Evolutionary conservation across 176 grass and related monocot species (phyloP).

Genomic region (Aegilops speltoides): DNA sequence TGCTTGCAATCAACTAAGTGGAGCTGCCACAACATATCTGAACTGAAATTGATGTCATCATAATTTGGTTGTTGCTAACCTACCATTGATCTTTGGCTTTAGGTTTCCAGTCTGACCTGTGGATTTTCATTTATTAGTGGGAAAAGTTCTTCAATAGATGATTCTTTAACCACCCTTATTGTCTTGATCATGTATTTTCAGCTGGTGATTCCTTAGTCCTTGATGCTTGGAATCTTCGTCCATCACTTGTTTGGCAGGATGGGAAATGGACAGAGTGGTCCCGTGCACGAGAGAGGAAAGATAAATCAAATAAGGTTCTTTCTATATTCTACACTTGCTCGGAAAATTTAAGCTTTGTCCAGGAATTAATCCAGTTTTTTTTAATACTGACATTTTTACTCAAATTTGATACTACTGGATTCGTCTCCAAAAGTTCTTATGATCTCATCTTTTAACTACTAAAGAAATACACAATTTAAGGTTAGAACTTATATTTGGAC

Average conservation of each 20-base stretch:
- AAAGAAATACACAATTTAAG: background rate
- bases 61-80: background rate
- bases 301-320: slow-evolving; percentile 63
- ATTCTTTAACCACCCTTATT: slow-evolving; percentile 2
- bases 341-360: background rate
- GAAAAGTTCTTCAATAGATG: background rate
- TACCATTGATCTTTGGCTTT: background rate
- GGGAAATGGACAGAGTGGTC: slow-evolving; percentile 71
- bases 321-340: slow-evolving; percentile 25
- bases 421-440: background rate
- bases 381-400: background rate
- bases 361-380: background rate
- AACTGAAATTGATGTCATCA: slow-evolving; percentile 6
- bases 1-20: background rate
- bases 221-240: slow-evolving; percentile 74
- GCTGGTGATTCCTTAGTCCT: slow-evolving; percentile 56
- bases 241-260: slow-evolving; percentile 89
- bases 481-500: background rate
- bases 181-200: slow-evolving; percentile 35
- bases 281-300: slow-evolving; percentile 50
- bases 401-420: background rate
- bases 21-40: background rate
- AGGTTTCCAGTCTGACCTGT: slow-evolving; percentile 8
- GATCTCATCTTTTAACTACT: background rate
- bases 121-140: background rate